These are phyloP conservation scores for Wickerhamomyces chaumierensis DNA, from an alignment of 805 yeast genomes.

Conservation along the genomic window DNA sequence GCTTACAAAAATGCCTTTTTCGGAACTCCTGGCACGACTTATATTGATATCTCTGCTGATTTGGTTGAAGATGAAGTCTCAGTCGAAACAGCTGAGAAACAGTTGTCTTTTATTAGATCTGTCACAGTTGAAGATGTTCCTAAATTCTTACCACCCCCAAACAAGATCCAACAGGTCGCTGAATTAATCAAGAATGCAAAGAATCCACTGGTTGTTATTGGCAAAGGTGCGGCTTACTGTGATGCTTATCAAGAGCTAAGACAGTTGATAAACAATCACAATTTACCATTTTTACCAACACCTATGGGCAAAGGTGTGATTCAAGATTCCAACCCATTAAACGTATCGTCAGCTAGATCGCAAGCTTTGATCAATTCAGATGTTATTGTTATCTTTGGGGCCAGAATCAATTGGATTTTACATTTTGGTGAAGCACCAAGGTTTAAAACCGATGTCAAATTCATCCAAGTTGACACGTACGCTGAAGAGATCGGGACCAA, in stretches of 20 bases:
- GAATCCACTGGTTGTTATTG: conserved; percentile 46
- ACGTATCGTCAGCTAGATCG: conserved; percentile 55
- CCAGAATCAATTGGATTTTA: conserved; percentile 63
- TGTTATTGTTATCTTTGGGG: conserved; percentile 50
- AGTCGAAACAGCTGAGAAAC: neutral
- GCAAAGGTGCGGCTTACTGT: conserved; percentile 53
- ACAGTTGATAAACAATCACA: conserved; percentile 28
- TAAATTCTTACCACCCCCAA: conserved; percentile 24
- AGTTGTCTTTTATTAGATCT: conserved; percentile 4
- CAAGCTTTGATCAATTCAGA: conserved; percentile 47
- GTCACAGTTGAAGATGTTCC: conserved; percentile 16
- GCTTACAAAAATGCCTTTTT: conserved; percentile 32
- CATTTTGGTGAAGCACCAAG: conserved; percentile 55
- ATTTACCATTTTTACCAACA: conserved; percentile 53
- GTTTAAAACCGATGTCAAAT: conserved; percentile 31
- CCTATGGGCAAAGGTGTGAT: conserved; percentile 75
- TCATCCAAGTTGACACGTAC: conserved; percentile 46
- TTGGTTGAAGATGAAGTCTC: conserved; percentile 24
- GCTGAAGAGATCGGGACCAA: conserved; percentile 43
- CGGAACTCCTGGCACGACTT: conserved; percentile 52
- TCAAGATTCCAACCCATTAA: conserved; percentile 33
- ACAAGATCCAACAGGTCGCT: conserved; percentile 25
- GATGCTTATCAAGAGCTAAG: conserved; percentile 29
- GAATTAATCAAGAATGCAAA: conserved; percentile 22
- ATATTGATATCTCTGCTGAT: conserved; percentile 57